Conservation (phyloP, 2,329 filamentous ascomycete genomes). For the Blumeria hordei region DNA sequence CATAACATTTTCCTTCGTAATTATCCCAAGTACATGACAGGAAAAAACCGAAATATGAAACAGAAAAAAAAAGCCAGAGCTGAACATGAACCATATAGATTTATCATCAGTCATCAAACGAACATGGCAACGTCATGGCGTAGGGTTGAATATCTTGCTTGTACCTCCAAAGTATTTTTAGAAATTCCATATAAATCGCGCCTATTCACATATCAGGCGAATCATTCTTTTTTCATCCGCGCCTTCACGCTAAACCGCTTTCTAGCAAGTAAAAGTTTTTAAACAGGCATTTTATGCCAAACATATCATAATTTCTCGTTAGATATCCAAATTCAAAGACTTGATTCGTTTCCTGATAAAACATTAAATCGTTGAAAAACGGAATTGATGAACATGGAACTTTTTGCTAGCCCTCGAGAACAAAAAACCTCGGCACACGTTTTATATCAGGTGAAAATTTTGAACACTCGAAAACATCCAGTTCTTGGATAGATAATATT, state of each 20-base stretch:
- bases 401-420: too few species aligned
- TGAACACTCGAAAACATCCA: not conserved
- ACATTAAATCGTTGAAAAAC: slow-evolving; percentile 18
- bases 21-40: too few species aligned
- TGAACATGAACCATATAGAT: not conserved
- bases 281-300: too few species aligned
- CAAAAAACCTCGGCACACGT: too few species aligned
- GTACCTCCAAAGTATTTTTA: too few species aligned
- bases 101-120: not conserved
- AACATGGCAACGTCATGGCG: too few species aligned
- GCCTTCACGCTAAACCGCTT: not conserved
- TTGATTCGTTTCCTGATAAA: slow-evolving; percentile 15
- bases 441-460: too few species aligned
- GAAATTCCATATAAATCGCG: slow-evolving; percentile 1
- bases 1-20: not conserved
- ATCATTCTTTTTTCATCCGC: slow-evolving; percentile 1
- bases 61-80: not conserved
- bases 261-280: not conserved
- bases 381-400: too few species aligned
- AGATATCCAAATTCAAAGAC: not conserved
- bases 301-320: not conserved
- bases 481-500: not conserved
- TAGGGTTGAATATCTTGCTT: too few species aligned
- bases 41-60: not conserved
- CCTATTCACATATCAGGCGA: slow-evolving; percentile 14